Conservation (phyloP, 495 filamentous ascomycete genomes). For the Hypoxylon fragiforme region DNA sequence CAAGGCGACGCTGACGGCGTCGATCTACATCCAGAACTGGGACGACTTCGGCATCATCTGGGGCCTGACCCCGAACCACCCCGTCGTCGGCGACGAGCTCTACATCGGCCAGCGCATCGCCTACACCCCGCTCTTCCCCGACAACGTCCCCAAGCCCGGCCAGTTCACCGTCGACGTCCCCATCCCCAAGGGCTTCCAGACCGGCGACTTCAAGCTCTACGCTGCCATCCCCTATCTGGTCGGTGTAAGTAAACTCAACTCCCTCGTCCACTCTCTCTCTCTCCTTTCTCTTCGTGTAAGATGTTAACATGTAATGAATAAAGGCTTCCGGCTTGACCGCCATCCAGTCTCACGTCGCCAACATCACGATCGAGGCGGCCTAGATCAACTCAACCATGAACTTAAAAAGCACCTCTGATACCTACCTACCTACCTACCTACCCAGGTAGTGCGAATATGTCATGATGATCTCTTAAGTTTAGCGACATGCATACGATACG, state of each 20-base stretch:
- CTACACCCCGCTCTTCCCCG: constrained; percentile 34
- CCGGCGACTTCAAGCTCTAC: constrained; percentile 55
- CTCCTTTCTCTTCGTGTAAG: neutral
- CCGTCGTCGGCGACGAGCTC: constrained; percentile 18
- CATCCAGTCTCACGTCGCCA: constrained; percentile 26
- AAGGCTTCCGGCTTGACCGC: constrained; percentile 29
- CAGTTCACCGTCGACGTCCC: constrained; percentile 43
- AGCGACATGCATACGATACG: constrained; percentile 2
- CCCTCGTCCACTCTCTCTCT: neutral
- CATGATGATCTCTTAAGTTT: constrained; percentile 1
- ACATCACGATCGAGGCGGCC: constrained; percentile 23
- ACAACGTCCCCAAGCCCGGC: constrained; percentile 27
- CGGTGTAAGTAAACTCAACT: constrained; percentile 35
- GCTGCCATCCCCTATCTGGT: constrained; percentile 43
- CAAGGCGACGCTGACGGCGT: constrained; percentile 20
- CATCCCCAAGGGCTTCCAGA: constrained; percentile 46
- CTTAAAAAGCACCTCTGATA: too few relatives aligned
- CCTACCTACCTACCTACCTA: too few relatives aligned
- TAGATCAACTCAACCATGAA: too few relatives aligned
- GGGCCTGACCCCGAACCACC: constrained; percentile 16
- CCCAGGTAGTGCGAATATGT: too few relatives aligned
- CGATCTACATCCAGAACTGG: constrained; percentile 41
- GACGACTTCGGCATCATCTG: constrained; percentile 39
- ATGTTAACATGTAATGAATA: neutral
- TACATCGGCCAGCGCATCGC: constrained; percentile 31